Evolutionary conservation across 495 filamentous ascomycete genomes (phyloP).

Genomic region (Hypoxylon perforatum): DNA sequence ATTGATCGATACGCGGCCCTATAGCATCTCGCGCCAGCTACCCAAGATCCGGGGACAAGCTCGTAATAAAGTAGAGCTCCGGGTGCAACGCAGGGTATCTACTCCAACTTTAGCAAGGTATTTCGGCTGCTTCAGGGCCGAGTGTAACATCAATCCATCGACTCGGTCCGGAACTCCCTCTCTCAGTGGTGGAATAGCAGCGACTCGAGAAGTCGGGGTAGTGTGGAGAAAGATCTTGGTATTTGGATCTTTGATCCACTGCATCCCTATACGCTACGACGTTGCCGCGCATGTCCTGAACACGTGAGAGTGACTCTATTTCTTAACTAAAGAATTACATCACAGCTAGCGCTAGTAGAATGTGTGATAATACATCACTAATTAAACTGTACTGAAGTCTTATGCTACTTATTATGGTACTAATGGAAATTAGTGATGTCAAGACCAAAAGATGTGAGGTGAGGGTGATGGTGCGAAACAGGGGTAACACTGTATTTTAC

Average conservation of each 20-base stretch:
- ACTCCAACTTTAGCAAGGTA: conserved; percentile 10
- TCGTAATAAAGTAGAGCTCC: conserved; percentile 3
- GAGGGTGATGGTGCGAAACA: too few relatives aligned
- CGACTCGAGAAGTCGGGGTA: conserved; percentile 20
- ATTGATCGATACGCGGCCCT: conserved; percentile 27
- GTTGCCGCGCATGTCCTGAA: conserved; percentile 1
- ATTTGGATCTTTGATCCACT: conserved; percentile 10
- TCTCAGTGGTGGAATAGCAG: conserved; percentile 35
- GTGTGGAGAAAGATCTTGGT: not conserved
- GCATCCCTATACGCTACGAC: conserved; percentile 2
- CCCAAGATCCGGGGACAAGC: conserved; percentile 27
- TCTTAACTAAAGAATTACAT: too few relatives aligned
- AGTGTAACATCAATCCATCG: conserved; percentile 27
- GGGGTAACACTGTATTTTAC: too few relatives aligned
- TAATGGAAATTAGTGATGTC: too few relatives aligned
- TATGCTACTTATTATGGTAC: too few relatives aligned
- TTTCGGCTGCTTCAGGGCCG: conserved; percentile 33
- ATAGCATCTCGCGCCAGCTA: conserved; percentile 22
- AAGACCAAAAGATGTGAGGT: too few relatives aligned
- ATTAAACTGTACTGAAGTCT: too few relatives aligned
- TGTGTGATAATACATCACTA: too few relatives aligned
- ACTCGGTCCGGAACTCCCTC: conserved; percentile 11
- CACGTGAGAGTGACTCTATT: too few relatives aligned
- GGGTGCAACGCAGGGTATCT: not conserved
- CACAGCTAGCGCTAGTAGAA: too few relatives aligned